Conservation (phyloP, 208 protist genomes). For the Leishmania lainsoni region DNA sequence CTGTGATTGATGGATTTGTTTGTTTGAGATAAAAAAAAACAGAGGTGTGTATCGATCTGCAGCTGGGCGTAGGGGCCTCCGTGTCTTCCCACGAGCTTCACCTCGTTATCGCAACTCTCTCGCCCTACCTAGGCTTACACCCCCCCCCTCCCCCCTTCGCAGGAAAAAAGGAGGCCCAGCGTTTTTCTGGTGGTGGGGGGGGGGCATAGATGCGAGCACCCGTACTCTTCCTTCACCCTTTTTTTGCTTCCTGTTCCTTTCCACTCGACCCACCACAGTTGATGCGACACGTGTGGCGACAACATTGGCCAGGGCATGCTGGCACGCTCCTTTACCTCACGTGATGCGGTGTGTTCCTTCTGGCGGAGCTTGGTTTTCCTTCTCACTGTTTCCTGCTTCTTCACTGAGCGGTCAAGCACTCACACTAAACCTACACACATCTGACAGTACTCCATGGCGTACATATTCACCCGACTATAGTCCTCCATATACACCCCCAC, state of each 20-base stretch:
- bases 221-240: background rate
- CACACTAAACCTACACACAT: background rate
- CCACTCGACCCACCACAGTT: background rate
- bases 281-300: background rate
- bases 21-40: background rate
- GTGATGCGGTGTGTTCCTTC: background rate
- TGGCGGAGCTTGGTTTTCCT: background rate
- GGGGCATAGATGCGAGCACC: background rate
- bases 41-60: background rate
- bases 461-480: background rate
- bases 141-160: background rate
- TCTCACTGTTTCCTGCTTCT: background rate
- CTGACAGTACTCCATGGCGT: background rate
- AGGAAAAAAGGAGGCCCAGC: background rate
- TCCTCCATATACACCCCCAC: background rate
- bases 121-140: background rate
- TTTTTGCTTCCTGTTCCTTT: background rate
- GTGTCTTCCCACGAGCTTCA: background rate
- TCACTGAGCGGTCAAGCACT: background rate
- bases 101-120: background rate
- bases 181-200: too few species aligned
- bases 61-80: background rate
- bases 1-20: background rate
- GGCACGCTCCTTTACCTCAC: background rate
- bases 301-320: background rate